Conservation (phyloP, 768 basidiomycete genomes). For the Boletus tomentosulus region DNA sequence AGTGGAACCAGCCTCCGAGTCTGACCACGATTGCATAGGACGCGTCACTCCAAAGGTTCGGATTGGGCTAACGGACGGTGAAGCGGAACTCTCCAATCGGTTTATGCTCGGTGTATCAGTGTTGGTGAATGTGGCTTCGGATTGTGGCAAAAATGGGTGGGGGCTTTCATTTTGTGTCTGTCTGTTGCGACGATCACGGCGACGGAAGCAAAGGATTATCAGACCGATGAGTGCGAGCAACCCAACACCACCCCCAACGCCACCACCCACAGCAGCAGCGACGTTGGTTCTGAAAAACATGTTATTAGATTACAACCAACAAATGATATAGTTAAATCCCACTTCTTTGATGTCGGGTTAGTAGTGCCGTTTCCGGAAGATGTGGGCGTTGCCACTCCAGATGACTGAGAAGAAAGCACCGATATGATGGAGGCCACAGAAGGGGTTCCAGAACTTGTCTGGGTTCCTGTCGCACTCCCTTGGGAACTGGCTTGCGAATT, state of each 20-base stretch:
- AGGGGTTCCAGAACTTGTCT: not conserved
- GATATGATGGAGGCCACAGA: conserved; percentile 3
- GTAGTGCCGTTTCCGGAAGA: not conserved
- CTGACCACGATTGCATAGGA: too few relatives aligned
- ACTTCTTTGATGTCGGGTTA: not conserved
- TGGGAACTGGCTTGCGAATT: not conserved
- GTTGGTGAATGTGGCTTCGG: not conserved
- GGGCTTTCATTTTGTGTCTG: not conserved
- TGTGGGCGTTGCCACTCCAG: not conserved
- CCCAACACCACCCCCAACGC: not conserved
- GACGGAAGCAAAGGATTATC: not conserved
- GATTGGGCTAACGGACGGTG: not conserved
- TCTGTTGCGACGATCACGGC: not conserved
- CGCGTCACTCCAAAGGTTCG: too few relatives aligned
- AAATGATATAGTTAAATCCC: not conserved
- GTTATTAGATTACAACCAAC: not conserved
- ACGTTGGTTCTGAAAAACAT: not conserved
- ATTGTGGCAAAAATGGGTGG: not conserved
- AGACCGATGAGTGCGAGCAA: not conserved
- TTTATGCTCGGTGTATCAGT: not conserved
- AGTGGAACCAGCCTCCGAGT: not conserved
- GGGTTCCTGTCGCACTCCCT: not conserved
- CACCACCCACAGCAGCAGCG: not conserved
- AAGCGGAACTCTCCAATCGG: not conserved
- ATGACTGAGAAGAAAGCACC: not conserved